Evolutionary conservation across 257 asterid species (phyloP), one percentile per base, ranked within the genome.

Genomic region (Paulownia fortunei): DNA sequence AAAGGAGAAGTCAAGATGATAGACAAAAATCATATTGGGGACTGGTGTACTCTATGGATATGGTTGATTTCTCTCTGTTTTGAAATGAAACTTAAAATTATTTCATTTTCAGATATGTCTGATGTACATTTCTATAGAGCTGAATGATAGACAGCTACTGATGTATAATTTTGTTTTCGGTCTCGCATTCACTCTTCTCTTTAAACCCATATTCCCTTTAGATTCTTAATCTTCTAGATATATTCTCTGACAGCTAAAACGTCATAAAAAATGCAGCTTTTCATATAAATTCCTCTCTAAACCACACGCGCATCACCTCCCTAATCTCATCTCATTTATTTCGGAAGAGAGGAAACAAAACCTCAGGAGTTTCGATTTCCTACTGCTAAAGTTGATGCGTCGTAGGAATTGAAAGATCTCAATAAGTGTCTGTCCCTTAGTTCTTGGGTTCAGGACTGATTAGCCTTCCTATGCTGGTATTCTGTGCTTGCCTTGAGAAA

Each of bases 381-480:
- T 46, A 24, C 62, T 46, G 72, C 62, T 32, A 9, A 47, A 27
- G 56, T 47, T 12, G 3, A 34, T 24, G 44, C 59, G 30, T 39
- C 37, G 18, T 27, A 27, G 51, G n/a, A 58, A 60, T 44, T 11
- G 63, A 68, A 58, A 19, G 21, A 68, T 39, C 68, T 44, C 42
- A 3, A 9, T 16, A 1, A 60, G 5, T n/a, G 9, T 66, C 8
- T 47, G 16, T 39, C 30, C 47, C 69, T 19, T 27, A 44, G 62
- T 12, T 77, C 76, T 56, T 11, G 56, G 63, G 58, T 67, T 24
- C 15, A 76, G 59, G 42, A 76, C 32, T 32, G 67, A 42, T 27
- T 8, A 24, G 34, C 68, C 67, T 76, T 70, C 34, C 44, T 41
- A 42, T 0, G 8, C 55, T 59, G 16, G 23, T 10, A 56, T 47